A percentile compares a stretch with the other conserved stretches of the same genome.
Evolutionary conservation across 2,329 filamentous ascomycete genomes (phyloP).

Genomic region (Ambrosiella xylebori): DNA sequence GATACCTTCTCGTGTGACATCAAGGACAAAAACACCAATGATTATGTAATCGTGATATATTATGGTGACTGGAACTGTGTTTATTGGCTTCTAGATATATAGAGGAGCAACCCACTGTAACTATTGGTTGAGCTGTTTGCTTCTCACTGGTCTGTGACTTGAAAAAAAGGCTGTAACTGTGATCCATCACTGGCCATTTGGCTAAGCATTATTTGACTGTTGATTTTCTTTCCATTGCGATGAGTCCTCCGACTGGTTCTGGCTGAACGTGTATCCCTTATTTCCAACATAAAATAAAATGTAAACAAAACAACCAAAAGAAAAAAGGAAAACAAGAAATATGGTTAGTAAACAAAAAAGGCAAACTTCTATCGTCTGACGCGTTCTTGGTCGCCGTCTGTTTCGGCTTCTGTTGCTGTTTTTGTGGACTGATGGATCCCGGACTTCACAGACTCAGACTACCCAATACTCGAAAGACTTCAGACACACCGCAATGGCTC

Average conservation of each 20-base stretch:
- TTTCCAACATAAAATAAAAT: not conserved
- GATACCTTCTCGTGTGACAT: not conserved
- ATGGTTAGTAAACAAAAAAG: too few species aligned
- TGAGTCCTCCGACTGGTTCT: too few species aligned
- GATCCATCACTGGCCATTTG: too few species aligned
- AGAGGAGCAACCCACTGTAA: not conserved
- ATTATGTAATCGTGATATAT: not conserved
- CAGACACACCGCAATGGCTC: not conserved
- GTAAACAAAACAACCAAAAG: not conserved
- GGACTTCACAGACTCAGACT: not conserved
- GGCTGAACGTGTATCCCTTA: too few species aligned
- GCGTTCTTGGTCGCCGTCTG: not conserved
- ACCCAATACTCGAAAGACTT: not conserved
- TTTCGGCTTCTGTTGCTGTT: not conserved
- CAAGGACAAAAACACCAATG: not conserved
- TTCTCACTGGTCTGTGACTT: not conserved
- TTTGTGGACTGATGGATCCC: not conserved
- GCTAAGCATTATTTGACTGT: too few species aligned
- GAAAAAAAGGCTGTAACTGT: not conserved
- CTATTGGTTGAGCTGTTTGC: not conserved
- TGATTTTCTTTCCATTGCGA: too few species aligned
- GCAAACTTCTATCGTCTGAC: too few species aligned
- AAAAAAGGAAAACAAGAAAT: slow-evolving; percentile 5
- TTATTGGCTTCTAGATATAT: not conserved
- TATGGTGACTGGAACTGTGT: slow-evolving; percentile 2